Evolutionary conservation across 768 basidiomycete species (phyloP), one percentile per base, ranked within the genome.

Genomic region (Pleurotus platypus): DNA sequence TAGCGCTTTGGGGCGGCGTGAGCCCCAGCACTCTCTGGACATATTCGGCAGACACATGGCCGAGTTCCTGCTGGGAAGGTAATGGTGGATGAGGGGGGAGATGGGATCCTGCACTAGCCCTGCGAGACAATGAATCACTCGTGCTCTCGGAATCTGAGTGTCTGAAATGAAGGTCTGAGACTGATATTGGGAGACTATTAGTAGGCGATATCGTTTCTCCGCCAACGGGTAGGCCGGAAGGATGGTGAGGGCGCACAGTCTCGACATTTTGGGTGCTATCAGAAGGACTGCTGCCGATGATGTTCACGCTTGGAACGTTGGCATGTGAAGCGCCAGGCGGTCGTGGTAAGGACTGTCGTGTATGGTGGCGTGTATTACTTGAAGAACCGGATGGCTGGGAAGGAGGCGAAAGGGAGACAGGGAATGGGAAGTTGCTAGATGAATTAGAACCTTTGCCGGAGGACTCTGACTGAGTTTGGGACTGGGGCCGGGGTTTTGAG

Each of bases 131-230:
- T 38, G 62, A n/a, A 59, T 54, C 49, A 63, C 18, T 16, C 4
- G 49, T 60, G 15, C 69, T 70, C 0, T 75, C 73, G 3, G 70
- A 70, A 20, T 70, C 70, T 58, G 72, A 80, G 45, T 78, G 73
- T 38, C 78, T 71, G 66, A 81, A 82, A 49, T 78, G 71, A 30
- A 82, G 69, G 9, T 83, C 82, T 2, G 80, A 79, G n/a, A 81
- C 75, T 13, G 82, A 80, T 57, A 81, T 72, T 1, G 82, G 80
- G 38, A 84, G 70, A 57, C 83, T 85, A 47, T 85, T 80, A 0
- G 81, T 80, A 38, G 82, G 83, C 12, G 84, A 83, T 26, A 69
- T 72, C 27, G 75, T 63, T 42, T 42, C 51, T 13, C 47, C 30
- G 30, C 30, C 67, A 64, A n/a, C 69, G 63, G 47, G 64, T 27